These are phyloP conservation scores for Rheum nobile DNA, from an alignment of 148 eudicot species.

Conservation along the genomic window DNA sequence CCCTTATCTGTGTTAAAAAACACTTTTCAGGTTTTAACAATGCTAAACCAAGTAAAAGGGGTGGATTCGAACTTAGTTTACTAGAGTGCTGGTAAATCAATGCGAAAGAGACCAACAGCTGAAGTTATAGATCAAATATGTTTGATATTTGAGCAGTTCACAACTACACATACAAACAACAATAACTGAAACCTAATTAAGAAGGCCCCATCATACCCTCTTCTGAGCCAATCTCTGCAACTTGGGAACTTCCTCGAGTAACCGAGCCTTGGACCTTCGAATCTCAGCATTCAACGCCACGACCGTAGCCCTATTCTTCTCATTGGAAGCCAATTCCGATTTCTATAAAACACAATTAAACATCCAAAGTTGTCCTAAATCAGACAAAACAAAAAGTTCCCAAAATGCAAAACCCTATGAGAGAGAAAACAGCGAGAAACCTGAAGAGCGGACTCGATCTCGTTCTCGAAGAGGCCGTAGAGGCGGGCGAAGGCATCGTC, in stretches of 20 bases:
- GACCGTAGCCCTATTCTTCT: constrained; percentile 62
- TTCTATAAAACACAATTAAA: constrained; percentile 28
- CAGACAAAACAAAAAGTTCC: background rate
- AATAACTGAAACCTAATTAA: background rate
- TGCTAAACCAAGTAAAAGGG: background rate
- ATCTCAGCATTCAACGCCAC: constrained; percentile 97
- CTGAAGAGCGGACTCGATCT: constrained; percentile 71
- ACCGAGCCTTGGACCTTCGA: constrained; percentile 76
- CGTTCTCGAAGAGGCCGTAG: constrained; percentile 60
- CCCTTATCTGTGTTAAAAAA: background rate
- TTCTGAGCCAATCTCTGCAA: constrained; percentile 84
- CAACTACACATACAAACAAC: background rate
- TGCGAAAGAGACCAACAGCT: background rate
- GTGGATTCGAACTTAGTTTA: background rate
- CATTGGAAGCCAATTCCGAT: constrained; percentile 65
- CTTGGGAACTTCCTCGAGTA: constrained; percentile 86
- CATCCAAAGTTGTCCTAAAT: background rate
- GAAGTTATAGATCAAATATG: background rate
- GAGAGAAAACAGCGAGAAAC: constrained; percentile 17
- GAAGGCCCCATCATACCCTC: constrained; percentile 37
- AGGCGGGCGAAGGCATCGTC: constrained; percentile 95
- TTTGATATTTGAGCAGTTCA: background rate
- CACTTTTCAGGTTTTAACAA: background rate
- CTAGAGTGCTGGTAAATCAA: background rate
- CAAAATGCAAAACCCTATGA: background rate